Evolutionary conservation across 2,329 filamentous ascomycete genomes (phyloP).

Genomic region (Fusarium tanahbumbuense): DNA sequence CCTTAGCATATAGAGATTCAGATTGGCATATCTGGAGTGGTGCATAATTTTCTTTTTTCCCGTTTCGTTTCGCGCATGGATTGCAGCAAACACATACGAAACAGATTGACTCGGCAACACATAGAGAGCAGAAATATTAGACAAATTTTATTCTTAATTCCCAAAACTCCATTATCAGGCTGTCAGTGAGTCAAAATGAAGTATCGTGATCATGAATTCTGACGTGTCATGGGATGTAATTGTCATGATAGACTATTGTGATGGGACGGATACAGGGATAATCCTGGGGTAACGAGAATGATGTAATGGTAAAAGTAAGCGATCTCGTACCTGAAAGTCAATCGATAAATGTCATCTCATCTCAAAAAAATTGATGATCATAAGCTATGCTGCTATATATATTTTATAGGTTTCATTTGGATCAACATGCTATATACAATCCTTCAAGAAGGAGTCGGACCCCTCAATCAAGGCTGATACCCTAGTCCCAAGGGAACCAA

Average conservation of each 20-base stretch:
- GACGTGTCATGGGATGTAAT: background rate
- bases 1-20: constrained; percentile 20
- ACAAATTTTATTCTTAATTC: background rate
- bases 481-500: constrained; percentile 7
- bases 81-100: constrained; percentile 1
- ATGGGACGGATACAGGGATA: constrained; percentile 17
- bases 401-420: background rate
- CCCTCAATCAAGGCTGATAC: constrained; percentile 35
- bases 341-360: background rate
- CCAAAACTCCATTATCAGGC: background rate
- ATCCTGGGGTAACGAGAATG: constrained; percentile 18
- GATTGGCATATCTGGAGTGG: constrained; percentile 29
- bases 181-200: background rate
- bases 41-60: constrained; percentile 12
- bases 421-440: background rate
- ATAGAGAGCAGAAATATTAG: background rate
- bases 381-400: too few relatives aligned
- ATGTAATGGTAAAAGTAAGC: constrained; percentile 14
- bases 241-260: constrained; percentile 18
- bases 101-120: background rate
- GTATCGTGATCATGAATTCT: background rate
- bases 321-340: background rate
- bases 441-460: background rate
- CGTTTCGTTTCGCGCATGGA: constrained; percentile 2
- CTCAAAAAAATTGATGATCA: too few relatives aligned